Base-by-base conservation (phyloP, 2,329 filamentous ascomycete genomes). In the Sarocladium kiliense region DNA sequence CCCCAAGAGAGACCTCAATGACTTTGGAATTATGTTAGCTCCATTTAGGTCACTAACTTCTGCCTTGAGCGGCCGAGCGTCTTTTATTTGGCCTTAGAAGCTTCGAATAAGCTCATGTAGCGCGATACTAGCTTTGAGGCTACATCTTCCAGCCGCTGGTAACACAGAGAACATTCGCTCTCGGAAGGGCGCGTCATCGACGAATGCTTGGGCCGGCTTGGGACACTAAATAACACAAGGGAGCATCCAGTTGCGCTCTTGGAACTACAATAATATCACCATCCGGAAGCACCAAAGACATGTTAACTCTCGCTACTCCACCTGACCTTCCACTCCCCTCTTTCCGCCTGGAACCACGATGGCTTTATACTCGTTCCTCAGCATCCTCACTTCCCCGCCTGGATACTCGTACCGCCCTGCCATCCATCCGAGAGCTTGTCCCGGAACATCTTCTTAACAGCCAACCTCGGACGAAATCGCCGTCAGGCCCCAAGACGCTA, bases 401-500 rank as follows among this genome's bases (percentile, higher is more conserved):
- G 18, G 74, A 78, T 54, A 64, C 65, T n/a, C 65, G 67, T 56
- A 64, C 78, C 27, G 71, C 72, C 34, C 68, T 82, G 23, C 79
- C 79, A 19, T 77, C 79, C 1, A 80, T 82, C 51, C 72, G 76
- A 60, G 75, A 80, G 50, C 50, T 53, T 41, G 50, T 53, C 5
- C 50, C 50, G 7, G 50, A 53, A 18, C 50, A 53, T 30, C 32
- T 53, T 19, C 50, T 53, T 64, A 54, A 63, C 64, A 61, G 66
- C 63, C 56, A 69, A 60, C 53, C 68, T 60, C 60, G 71, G 71
- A 57, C 63, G 59, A 34, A 57, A 58, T 62, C 49, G 9, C 71
- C 68, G 58, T 64, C 67, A 39, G 59, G 65, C 6, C 64, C 68
- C 19, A 65, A 70, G 45, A 63, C 67, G 21, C 16, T 34, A 6